phyloP scores from a whole-genome alignment of 2,329 filamentous ascomycete genomes.

The Fusarium temperatum region DNA sequence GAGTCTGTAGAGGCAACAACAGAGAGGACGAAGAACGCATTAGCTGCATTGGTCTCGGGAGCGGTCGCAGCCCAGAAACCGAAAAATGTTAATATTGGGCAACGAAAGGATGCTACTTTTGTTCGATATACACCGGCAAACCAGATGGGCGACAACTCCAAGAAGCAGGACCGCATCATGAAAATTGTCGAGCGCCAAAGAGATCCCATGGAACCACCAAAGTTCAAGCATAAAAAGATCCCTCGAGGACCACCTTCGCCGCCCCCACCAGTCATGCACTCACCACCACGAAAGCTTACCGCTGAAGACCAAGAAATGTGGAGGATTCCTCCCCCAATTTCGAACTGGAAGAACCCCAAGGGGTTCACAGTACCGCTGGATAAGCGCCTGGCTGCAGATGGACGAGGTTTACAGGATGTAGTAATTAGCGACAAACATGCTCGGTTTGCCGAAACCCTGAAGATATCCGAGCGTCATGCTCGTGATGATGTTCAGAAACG shows the following conservation, averaged over 20 bases:
- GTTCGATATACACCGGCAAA: slow-evolving; percentile 95
- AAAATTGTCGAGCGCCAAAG: slow-evolving; percentile 96
- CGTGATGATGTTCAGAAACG: slow-evolving; percentile 94
- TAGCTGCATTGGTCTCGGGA: slow-evolving; percentile 83
- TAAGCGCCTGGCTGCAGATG: slow-evolving; percentile 94
- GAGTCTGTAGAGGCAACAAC: slow-evolving; percentile 86
- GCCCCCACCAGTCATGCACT: slow-evolving; percentile 93
- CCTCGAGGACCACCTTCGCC: slow-evolving; percentile 91
- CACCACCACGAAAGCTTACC: slow-evolving; percentile 91
- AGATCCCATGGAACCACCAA: slow-evolving; percentile 96
- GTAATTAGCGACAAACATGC: slow-evolving; percentile 99
- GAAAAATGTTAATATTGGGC: slow-evolving; percentile 89
- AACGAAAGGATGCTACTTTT: slow-evolving; percentile 86
- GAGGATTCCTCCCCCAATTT: slow-evolving; percentile 87
- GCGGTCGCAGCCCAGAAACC: slow-evolving; percentile 93
- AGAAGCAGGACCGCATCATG: slow-evolving; percentile 95
- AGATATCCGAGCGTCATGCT: slow-evolving; percentile 93
- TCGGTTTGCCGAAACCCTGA: slow-evolving; percentile 92
- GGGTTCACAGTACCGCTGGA: slow-evolving; percentile 96
- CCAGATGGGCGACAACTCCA: slow-evolving; percentile 89
- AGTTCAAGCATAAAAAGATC: slow-evolving; percentile 99
- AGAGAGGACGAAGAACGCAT: slow-evolving; percentile 86
- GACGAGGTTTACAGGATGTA: slow-evolving; percentile 88
- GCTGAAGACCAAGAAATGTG: slow-evolving; percentile 97
- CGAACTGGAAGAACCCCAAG: slow-evolving; percentile 99